Conservation (phyloP, 768 basidiomycete genomes). For the Rhizopogon rudus region DNA sequence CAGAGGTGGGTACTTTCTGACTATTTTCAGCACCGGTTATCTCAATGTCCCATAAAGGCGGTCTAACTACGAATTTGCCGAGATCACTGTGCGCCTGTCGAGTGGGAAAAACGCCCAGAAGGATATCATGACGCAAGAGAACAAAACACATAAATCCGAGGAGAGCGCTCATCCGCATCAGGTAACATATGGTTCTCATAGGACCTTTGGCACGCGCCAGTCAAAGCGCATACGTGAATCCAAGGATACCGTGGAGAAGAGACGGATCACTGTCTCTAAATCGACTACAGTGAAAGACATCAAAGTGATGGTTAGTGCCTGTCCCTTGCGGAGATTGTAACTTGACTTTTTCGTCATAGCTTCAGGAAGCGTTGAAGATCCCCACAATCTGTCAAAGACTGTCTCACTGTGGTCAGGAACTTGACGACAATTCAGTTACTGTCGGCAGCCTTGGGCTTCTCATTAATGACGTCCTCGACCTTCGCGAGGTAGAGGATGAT, state of each 20-base stretch:
- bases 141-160: neutral
- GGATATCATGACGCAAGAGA: conserved; percentile 15
- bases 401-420: conserved; percentile 55
- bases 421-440: conserved; percentile 52
- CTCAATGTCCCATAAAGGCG: conserved; percentile 16
- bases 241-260: conserved; percentile 45
- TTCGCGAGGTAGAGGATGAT: conserved; percentile 56
- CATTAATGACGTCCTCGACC: conserved; percentile 60
- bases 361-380: conserved; percentile 57
- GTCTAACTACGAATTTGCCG: conserved; percentile 50
- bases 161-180: conserved; percentile 1
- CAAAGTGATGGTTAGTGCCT: conserved; percentile 56
- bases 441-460: conserved; percentile 53
- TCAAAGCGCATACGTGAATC: conserved; percentile 66
- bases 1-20: conserved; percentile 40
- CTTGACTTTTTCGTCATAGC: conserved; percentile 30
- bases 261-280: conserved; percentile 55
- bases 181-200: conserved; percentile 22
- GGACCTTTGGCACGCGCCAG: conserved; percentile 45
- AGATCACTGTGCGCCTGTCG: conserved; percentile 53
- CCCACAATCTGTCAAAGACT: conserved; percentile 76
- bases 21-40: conserved; percentile 2
- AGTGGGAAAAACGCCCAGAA: conserved; percentile 27
- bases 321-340: conserved; percentile 1
- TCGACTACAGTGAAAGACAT: conserved; percentile 72